Conservation (phyloP, 495 filamentous ascomycete genomes). For the Penicillium taxi region DNA sequence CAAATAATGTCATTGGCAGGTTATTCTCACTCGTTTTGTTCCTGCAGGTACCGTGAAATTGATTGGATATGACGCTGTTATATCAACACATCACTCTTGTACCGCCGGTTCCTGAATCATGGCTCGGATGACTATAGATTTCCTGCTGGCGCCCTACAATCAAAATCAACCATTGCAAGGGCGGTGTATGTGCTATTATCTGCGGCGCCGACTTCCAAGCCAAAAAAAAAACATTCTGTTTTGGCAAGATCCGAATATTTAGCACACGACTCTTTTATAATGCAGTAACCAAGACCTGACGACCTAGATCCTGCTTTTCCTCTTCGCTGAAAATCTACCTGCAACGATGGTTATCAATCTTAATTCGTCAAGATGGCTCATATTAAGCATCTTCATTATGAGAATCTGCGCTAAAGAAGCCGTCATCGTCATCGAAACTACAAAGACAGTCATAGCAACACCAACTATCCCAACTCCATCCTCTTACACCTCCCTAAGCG, state of each 20-base stretch:
- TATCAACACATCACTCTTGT: constrained; percentile 4
- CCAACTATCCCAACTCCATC: constrained; percentile 25
- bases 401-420: constrained; percentile 4
- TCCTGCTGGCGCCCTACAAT: no score
- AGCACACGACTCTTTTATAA: no score
- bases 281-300: no score
- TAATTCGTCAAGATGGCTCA: not conserved
- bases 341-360: constrained; percentile 1
- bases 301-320: no score
- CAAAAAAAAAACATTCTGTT: no score
- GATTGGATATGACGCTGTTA: constrained; percentile 6
- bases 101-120: not conserved
- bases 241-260: no score
- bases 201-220: no score
- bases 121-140: not conserved
- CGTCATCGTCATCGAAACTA: constrained; percentile 10
- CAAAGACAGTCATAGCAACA: constrained; percentile 17
- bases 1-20: no score
- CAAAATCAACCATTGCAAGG: no score
- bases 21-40: not conserved
- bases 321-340: no score
- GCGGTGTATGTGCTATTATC: no score
- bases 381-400: no score
- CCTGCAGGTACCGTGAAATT: not conserved
- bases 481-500: constrained; percentile 40